Evolutionary conservation across 345 rosid genomes (phyloP).

Genomic region (Brassica carinata): DNA sequence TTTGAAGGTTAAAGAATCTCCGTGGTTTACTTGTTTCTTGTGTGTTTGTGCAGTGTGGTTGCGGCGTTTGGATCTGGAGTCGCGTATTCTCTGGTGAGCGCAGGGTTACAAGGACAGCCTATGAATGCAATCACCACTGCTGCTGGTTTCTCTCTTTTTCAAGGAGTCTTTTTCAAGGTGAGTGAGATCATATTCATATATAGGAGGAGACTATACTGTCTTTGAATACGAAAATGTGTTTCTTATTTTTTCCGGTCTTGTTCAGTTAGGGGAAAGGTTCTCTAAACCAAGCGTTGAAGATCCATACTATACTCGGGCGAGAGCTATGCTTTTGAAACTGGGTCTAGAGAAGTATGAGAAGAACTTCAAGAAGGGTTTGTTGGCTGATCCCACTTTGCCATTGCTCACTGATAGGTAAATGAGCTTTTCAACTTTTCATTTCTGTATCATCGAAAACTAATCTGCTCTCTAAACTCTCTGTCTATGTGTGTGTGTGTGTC

Average conservation of each 20-base stretch:
- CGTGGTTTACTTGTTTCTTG: not conserved
- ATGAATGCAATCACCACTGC: constrained; percentile 78
- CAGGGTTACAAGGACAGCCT: constrained; percentile 75
- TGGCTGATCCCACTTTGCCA: constrained; percentile 83
- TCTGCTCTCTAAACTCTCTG: not conserved
- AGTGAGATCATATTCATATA: constrained; percentile 22
- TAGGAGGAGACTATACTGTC: not conserved
- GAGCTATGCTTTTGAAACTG: constrained; percentile 63
- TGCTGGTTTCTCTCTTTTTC: constrained; percentile 73
- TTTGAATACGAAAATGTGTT: constrained; percentile 12
- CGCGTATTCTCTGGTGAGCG: constrained; percentile 77
- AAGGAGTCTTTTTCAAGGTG: constrained; percentile 86
- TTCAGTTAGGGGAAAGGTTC: constrained; percentile 75
- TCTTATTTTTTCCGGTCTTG: constrained; percentile 4
- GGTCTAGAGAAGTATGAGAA: constrained; percentile 91
- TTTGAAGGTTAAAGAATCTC: not conserved
- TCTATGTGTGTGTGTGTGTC: constrained; percentile 15
- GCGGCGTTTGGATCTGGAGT: constrained; percentile 97
- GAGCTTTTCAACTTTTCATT: constrained; percentile 1
- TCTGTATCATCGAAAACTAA: constrained; percentile 3
- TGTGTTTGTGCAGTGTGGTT: constrained; percentile 65
- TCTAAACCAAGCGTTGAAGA: constrained; percentile 67
- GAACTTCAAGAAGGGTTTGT: constrained; percentile 85
- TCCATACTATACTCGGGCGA: constrained; percentile 51
- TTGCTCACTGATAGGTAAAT: constrained; percentile 83